Evolutionary conservation across 345 rosid genomes (phyloP), one percentile per base, ranked within the genome.

Genomic region (Boechera divaricarpa): DNA sequence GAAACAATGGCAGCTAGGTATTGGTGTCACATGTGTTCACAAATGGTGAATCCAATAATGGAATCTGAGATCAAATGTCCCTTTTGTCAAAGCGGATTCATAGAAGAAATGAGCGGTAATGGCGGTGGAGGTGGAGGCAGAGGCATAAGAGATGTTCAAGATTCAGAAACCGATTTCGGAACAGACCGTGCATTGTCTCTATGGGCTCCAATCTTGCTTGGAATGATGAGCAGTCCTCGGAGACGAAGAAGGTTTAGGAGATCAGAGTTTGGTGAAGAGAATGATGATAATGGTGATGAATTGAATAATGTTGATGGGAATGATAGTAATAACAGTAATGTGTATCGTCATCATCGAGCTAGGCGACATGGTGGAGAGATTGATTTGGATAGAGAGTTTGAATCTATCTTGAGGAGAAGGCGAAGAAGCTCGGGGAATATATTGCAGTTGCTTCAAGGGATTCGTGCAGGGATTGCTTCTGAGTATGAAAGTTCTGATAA

Each of bases 1-100:
- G 94, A 86, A 63, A 63, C 85, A 66, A 80, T 63, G 82, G 75
- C 76, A 11, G 70, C 80, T 54, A 82, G 74, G 13, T 87, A 79
- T 36, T 93, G 98, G 89, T 91, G 95, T 78, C 74, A 94, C 75
- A 69, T 55, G 89, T 94, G 98, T 82, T 78, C 82, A 39, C 93
- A 72, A 72, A 84, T 77, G 73, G 97, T 94, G 82, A 58, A 87
- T 77, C 97, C 95, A 9, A 32, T 79, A 45, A 70, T 82, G 81
- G 97, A 89, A 67, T 78, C 82, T 10, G 97, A 94, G 85, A 84
- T 91, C 74, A 94, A 89, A 79, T 94, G 98, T 81, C 97, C 98
- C 7, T 64, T 80, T 70, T 94, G 98, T 64, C 83, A 81, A 66
- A 75, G 88, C 31, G 83, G 83, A 6, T 80, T 80, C 77, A 6